Percentiles rank a stretch among this genome's conserved stretches.
Conservation (phyloP, 164 flowering plant genomes). For the Houttuynia cordata region DNA sequence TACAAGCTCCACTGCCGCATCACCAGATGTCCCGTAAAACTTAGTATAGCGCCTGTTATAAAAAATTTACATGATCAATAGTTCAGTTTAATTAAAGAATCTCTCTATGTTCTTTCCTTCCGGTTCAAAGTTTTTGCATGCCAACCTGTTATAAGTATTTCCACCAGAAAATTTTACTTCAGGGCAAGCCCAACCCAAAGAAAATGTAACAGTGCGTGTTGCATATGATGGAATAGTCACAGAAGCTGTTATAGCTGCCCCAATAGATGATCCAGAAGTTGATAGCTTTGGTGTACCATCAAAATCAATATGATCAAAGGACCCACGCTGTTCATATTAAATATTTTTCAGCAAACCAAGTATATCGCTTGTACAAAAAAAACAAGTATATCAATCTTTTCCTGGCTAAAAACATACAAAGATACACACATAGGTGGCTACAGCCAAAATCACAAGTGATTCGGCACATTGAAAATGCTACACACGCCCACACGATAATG, state of each 20-base stretch:
- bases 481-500: too few species aligned
- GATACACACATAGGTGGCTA: too few species aligned
- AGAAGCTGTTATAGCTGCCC: constrained; percentile 87
- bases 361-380: too few species aligned
- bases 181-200: constrained; percentile 87
- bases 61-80: constrained; percentile 6
- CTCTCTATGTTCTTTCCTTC: background rate
- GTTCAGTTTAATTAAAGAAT: background rate
- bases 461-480: too few species aligned
- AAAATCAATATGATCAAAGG: constrained; percentile 45
- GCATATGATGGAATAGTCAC: constrained; percentile 42
- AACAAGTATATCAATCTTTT: too few species aligned
- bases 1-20: constrained; percentile 72
- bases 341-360: too few species aligned
- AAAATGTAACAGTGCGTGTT: constrained; percentile 54
- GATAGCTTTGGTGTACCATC: constrained; percentile 34
- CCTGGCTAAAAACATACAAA: too few species aligned
- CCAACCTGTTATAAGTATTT: constrained; percentile 61
- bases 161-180: constrained; percentile 57
- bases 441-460: too few species aligned
- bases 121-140: background rate
- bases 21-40: constrained; percentile 63
- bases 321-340: constrained; percentile 49
- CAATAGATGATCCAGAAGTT: constrained; percentile 63
- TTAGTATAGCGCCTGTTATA: constrained; percentile 77